Conservation (phyloP, 2,329 filamentous ascomycete genomes). For the Aspergillus felis region DNA sequence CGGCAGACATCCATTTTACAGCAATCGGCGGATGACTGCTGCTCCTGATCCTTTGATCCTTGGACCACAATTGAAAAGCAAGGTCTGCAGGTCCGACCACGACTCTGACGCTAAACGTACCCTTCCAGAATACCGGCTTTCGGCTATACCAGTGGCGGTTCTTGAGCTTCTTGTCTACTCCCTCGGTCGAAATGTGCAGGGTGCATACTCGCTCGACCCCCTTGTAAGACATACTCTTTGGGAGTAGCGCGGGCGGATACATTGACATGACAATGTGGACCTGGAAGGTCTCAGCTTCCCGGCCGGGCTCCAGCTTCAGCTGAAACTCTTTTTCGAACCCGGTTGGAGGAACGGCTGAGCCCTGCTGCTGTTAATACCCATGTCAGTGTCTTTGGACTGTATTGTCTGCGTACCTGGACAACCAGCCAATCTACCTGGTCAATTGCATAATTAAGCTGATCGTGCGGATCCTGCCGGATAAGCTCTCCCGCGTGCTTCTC, state of each 20-base stretch:
- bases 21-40: slow-evolving; percentile 26
- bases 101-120: slow-evolving; percentile 29
- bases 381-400: background rate
- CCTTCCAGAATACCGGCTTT: slow-evolving; percentile 28
- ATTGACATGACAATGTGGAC: slow-evolving; percentile 33
- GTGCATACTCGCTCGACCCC: slow-evolving; percentile 27
- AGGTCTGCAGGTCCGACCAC: slow-evolving; percentile 34
- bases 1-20: slow-evolving; percentile 29
- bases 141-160: slow-evolving; percentile 34
- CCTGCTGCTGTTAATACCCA: slow-evolving; percentile 8
- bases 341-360: slow-evolving; percentile 15
- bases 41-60: slow-evolving; percentile 22
- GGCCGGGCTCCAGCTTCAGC: slow-evolving; percentile 21
- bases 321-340: slow-evolving; percentile 26
- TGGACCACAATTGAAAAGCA: slow-evolving; percentile 32
- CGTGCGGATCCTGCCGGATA: slow-evolving; percentile 26
- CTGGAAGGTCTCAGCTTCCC: slow-evolving; percentile 22
- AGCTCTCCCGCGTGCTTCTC: slow-evolving; percentile 24
- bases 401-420: slow-evolving; percentile 19
- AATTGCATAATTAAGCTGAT: slow-evolving; percentile 29
- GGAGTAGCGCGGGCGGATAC: slow-evolving; percentile 17
- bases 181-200: slow-evolving; percentile 24
- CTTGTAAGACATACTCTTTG: slow-evolving; percentile 18
- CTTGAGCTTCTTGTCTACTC: slow-evolving; percentile 30
- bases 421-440: slow-evolving; percentile 37